These are phyloP conservation scores for Xylaria digitata DNA, from an alignment of 2,329 filamentous ascomycete genomes.

Conservation along the genomic window DNA sequence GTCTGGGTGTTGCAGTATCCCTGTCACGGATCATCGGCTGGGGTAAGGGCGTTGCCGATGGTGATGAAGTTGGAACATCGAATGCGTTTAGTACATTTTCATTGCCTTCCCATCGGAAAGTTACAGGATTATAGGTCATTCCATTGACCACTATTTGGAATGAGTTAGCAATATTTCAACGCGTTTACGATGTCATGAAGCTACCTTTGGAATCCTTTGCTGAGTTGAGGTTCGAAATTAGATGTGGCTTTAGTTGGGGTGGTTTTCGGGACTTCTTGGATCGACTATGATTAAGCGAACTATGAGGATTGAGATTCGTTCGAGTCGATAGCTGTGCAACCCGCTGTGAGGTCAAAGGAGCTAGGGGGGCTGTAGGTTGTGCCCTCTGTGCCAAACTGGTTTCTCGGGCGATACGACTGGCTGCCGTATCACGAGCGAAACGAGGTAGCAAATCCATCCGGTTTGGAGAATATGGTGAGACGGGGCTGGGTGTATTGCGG, in stretches of 20 bases:
- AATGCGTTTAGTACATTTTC: slow-evolving; percentile 86
- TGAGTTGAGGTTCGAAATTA: slow-evolving; percentile 85
- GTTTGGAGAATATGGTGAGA: slow-evolving; percentile 68
- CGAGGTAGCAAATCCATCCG: slow-evolving; percentile 66
- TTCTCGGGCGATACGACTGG: slow-evolving; percentile 73
- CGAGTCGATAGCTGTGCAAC: slow-evolving; percentile 64
- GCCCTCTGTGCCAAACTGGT: slow-evolving; percentile 70
- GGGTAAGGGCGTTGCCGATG: slow-evolving; percentile 61
- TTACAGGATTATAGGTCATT: slow-evolving; percentile 93
- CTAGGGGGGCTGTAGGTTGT: slow-evolving; percentile 64
- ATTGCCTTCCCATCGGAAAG: slow-evolving; percentile 95
- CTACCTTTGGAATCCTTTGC: slow-evolving; percentile 84
- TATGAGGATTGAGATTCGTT: slow-evolving; percentile 59
- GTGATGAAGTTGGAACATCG: slow-evolving; percentile 70
- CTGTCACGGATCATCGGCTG: slow-evolving; percentile 63
- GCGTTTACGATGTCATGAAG: slow-evolving; percentile 43
- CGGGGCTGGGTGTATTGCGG: slow-evolving; percentile 64
- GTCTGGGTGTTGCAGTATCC: slow-evolving; percentile 69
- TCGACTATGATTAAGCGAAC: slow-evolving; percentile 57
- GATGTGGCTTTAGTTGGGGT: slow-evolving; percentile 78
- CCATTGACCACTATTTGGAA: slow-evolving; percentile 78
- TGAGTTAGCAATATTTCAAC: not conserved
- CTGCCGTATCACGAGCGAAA: slow-evolving; percentile 73
- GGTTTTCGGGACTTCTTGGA: slow-evolving; percentile 68
- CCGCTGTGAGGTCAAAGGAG: slow-evolving; percentile 66